phyloP scores from a whole-genome alignment of 1,284 basidiomycete species.

The Porodaedalea pini region DNA sequence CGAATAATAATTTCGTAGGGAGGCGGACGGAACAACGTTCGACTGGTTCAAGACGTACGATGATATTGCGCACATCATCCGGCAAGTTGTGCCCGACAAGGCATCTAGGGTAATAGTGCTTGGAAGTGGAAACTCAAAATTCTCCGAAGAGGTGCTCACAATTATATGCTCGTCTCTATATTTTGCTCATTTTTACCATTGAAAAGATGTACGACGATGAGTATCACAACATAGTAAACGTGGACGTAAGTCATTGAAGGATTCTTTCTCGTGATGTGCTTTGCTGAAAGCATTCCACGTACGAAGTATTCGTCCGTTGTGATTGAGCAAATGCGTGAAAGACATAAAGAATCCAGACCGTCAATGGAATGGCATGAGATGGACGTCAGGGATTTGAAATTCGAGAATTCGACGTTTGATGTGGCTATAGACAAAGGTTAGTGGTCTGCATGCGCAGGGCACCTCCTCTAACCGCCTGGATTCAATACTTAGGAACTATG shows the following conservation, averaged over 20 bases:
- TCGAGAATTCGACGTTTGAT: conserved; percentile 71
- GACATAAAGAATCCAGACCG: conserved; percentile 52
- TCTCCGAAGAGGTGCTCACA: conserved; percentile 65
- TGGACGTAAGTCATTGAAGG: conserved; percentile 56
- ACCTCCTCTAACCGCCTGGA: neutral
- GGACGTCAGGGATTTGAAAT: conserved; percentile 77
- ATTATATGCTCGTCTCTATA: too few relatives aligned
- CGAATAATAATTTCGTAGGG: conserved; percentile 23
- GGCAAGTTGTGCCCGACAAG: conserved; percentile 62
- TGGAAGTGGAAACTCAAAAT: conserved; percentile 85
- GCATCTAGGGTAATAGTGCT: conserved; percentile 76
- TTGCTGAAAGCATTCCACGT: neutral
- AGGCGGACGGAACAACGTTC: conserved; percentile 55
- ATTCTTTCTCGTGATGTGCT: neutral
- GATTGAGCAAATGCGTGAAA: conserved; percentile 75
- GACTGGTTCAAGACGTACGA: conserved; percentile 85
- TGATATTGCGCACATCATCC: conserved; percentile 60
- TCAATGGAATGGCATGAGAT: conserved; percentile 87
- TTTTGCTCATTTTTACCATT: too few relatives aligned
- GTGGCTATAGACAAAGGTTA: conserved; percentile 87
- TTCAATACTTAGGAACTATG: conserved; percentile 64
- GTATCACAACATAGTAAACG: conserved; percentile 79
- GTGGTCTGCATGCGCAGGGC: neutral
- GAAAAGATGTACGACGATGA: conserved; percentile 96
- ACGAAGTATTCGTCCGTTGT: conserved; percentile 75